Conservation (phyloP, 345 rosid genomes). For the Chamaenerion angustifolium region DNA sequence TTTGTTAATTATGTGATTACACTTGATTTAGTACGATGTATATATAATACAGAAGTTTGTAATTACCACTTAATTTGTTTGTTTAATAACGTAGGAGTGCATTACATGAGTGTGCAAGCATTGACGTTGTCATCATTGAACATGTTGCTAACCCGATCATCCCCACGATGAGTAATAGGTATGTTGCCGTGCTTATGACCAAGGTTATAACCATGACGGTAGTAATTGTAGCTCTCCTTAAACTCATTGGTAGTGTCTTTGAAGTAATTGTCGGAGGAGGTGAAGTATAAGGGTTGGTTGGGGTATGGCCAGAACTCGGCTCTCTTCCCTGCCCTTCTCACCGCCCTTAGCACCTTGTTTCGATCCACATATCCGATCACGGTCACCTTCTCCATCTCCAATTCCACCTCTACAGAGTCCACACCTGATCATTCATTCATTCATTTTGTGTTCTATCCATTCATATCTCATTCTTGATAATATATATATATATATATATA, state of each 20-base stretch:
- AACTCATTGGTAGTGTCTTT: constrained; percentile 67
- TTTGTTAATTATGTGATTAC: no score
- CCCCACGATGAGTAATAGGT: constrained; percentile 58
- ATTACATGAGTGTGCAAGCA: constrained; percentile 73
- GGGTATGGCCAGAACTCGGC: constrained; percentile 97
- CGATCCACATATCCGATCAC: constrained; percentile 79
- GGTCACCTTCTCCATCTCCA: constrained; percentile 59
- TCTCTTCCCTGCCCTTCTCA: constrained; percentile 78
- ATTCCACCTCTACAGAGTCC: constrained; percentile 67
- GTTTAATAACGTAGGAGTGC: no score
- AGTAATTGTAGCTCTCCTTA: constrained; percentile 78
- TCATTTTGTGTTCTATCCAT: no score
- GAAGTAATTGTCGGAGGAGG: constrained; percentile 43
- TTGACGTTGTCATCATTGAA: constrained; percentile 86
- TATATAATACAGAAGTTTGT: no score
- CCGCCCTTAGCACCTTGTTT: constrained; percentile 70
- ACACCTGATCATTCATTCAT: constrained; percentile 39
- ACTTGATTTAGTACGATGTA: no score
- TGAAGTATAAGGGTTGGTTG: constrained; percentile 70
- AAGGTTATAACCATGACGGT: constrained; percentile 65
- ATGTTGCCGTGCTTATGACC: constrained; percentile 56
- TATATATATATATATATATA: no score
- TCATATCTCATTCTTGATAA: no score
- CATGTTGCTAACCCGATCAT: constrained; percentile 84
- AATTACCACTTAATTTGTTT: no score